These are phyloP conservation scores for Vanrija sp. DNA, from an alignment of 1,284 basidiomycete species.

Conservation along the genomic window DNA sequence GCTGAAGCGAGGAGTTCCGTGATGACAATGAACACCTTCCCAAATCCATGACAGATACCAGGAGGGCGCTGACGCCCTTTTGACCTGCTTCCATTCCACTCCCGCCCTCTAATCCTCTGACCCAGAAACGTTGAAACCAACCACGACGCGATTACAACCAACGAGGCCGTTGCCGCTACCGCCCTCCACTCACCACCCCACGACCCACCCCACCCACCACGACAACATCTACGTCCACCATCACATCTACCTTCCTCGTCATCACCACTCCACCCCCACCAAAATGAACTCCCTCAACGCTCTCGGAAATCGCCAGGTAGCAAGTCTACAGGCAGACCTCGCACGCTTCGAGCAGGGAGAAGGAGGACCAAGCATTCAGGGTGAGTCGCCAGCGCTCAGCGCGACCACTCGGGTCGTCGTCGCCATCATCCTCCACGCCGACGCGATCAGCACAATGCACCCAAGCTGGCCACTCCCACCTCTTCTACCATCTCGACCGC, in stretches of 20 bases:
- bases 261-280: background rate
- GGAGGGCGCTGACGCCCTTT: background rate
- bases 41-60: slow-evolving; percentile 40
- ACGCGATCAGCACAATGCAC: background rate
- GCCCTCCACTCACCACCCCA: background rate
- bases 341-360: slow-evolving; percentile 75
- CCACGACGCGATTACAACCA: background rate
- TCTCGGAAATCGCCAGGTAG: slow-evolving; percentile 83
- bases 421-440: no score
- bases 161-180: background rate
- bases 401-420: no score
- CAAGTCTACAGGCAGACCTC: slow-evolving; percentile 79
- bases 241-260: background rate
- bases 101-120: no score
- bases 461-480: background rate
- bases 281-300: slow-evolving; percentile 91
- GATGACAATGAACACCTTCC: slow-evolving; percentile 39
- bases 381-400: no score
- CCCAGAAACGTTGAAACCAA: no score
- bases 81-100: background rate
- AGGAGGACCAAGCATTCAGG: slow-evolving; percentile 70
- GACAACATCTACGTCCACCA: background rate
- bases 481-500: slow-evolving; percentile 1
- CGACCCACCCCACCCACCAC: background rate
- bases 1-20: slow-evolving; percentile 43